Percentiles rank a stretch among this genome's conserved stretches.
Conservation (phyloP, 2,329 filamentous ascomycete species). For the Blastomyces silverae region DNA sequence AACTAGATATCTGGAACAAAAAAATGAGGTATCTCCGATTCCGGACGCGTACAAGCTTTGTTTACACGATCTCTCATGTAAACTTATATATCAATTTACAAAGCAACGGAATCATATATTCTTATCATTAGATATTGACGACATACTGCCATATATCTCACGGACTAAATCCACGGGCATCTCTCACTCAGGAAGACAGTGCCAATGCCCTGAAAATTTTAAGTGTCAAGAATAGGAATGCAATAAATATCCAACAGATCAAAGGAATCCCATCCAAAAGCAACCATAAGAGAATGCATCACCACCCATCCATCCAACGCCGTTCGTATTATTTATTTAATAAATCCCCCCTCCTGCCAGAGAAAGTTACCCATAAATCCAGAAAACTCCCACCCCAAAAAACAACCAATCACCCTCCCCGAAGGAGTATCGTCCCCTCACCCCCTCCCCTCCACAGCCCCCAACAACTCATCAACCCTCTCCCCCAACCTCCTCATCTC, state of each 20-base stretch:
- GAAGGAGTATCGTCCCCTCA: neutral
- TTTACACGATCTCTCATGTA: neutral
- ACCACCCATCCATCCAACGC: neutral
- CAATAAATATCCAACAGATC: neutral
- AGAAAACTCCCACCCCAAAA: neutral
- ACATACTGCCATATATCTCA: neutral
- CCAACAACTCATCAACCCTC: conserved; percentile 40
- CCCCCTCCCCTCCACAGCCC: conserved; percentile 32
- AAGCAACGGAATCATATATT: too few relatives aligned
- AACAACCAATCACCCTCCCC: neutral
- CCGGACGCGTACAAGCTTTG: neutral
- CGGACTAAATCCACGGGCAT: neutral
- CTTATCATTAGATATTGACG: neutral
- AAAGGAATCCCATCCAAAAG: neutral
- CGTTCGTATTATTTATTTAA: neutral
- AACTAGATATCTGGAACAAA: neutral
- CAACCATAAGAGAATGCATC: neutral
- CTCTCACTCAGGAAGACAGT: neutral
- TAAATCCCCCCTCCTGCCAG: neutral
- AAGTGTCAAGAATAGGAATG: neutral
- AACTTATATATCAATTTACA: neutral
- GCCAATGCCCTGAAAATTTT: too few relatives aligned
- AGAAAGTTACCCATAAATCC: neutral
- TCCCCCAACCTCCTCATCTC: conserved; percentile 40
- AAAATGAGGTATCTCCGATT: neutral